Base-by-base conservation (phyloP, 305 asterid genomes). In the Fraxinus nigra region DNA sequence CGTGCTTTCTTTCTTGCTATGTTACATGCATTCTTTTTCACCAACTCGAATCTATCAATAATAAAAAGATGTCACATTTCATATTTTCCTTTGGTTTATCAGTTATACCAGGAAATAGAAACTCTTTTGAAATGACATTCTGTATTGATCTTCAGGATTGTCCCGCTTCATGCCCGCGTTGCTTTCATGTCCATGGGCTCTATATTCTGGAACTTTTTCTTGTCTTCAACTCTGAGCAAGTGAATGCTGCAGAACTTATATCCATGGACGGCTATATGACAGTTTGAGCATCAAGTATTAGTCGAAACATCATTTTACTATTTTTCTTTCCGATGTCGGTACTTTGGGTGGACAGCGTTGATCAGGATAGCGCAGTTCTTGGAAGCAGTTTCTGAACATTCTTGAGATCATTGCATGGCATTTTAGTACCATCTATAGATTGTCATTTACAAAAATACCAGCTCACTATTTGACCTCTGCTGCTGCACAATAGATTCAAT, bases 131-230 rank as follows among this genome's bases (percentile, higher is more conserved):
- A 34, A 48, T 85, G 26, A 79, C 43, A 2, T 72, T 48, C 4
- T 79, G 13, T 80, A 78, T 76, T 65, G 82, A 56, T 40, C 82
- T 80, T 78, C 90, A 94, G 99, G 96, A 86, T 77, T 82, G 87
- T 95, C 83, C 99, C 99, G 78, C 97, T 95, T 88, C 97, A 92
- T 80, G 90, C 95, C 70, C 97, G 97, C 18, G 99, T 95, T 77
- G 99, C 95, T 33, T 94, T 95, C 93, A 95, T 95, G 99, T 94
- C 98, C 35, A 86, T 86, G 90, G 95, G 92, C 33, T 93, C 99
- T 78, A 88, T 95, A 85, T 95, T 95, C 89, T 95, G 99, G 99
- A 95, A 94, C 87, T 95, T 91, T 82, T 88, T 82, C 85, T 75
- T 94, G 87, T 94, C 99, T 72, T 85, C 96, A 26, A 92, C 97